A percentile compares a stretch with the other conserved stretches of the same genome.
phyloP scores from a whole-genome alignment of 148 eudicot genomes.

The Amaranthus cruentus region DNA sequence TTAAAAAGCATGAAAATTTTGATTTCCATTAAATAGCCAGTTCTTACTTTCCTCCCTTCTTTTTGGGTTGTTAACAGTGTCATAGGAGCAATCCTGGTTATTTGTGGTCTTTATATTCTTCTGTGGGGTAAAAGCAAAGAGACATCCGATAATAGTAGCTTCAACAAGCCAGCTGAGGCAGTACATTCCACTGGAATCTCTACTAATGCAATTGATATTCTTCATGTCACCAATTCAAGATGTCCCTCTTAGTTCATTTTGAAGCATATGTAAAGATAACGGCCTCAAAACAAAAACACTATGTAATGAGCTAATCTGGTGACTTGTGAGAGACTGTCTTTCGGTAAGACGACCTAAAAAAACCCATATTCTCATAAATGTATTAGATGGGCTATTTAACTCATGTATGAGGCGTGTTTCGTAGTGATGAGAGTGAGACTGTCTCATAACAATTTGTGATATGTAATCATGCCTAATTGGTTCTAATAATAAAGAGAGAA shows the following conservation, averaged over 20 bases:
- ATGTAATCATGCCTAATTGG: too few relatives aligned
- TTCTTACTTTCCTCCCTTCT: background rate
- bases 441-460: too few relatives aligned
- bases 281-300: too few relatives aligned
- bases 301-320: too few relatives aligned
- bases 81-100: slow-evolving; percentile 42
- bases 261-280: background rate
- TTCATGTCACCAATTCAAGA: slow-evolving; percentile 8
- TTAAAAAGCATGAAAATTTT: background rate
- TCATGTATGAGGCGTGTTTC: too few relatives aligned
- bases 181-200: slow-evolving; percentile 18
- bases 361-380: too few relatives aligned
- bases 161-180: slow-evolving; percentile 22
- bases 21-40: background rate
- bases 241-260: background rate
- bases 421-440: too few relatives aligned
- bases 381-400: too few relatives aligned
- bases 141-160: background rate
- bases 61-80: slow-evolving; percentile 32
- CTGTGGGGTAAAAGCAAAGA: slow-evolving; percentile 54
- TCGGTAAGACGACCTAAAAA: too few relatives aligned
- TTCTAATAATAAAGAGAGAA: too few relatives aligned
- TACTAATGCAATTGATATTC: slow-evolving; percentile 4
- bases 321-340: too few relatives aligned
- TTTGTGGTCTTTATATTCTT: slow-evolving; percentile 49